These are phyloP conservation scores for Ligustrum vulgare DNA, from an alignment of 257 asterid genomes.

Conservation along the genomic window DNA sequence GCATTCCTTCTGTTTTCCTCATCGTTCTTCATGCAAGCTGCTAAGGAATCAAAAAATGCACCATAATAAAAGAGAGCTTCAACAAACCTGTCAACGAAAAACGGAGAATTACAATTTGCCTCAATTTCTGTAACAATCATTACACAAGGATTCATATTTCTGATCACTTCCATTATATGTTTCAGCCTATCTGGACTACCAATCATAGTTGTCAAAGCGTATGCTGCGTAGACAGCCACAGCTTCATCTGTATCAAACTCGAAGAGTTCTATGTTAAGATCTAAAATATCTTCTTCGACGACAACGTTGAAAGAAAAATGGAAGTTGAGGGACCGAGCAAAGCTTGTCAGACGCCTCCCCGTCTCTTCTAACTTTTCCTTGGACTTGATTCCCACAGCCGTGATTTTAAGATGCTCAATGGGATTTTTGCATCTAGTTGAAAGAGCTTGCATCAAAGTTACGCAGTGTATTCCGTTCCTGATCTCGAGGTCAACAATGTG, in stretches of 20 bases:
- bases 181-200: conserved; percentile 27
- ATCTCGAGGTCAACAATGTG: conserved; percentile 43
- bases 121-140: conserved; percentile 39
- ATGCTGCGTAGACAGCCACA: conserved; percentile 33
- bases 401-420: conserved; percentile 43
- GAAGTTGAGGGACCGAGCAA: conserved; percentile 34
- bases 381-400: conserved; percentile 35
- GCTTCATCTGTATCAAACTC: conserved; percentile 31
- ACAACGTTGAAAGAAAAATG: conserved; percentile 25
- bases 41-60: conserved; percentile 35
- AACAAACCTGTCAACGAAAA: conserved; percentile 31
- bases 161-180: conserved; percentile 24
- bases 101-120: conserved; percentile 23
- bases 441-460: conserved; percentile 42
- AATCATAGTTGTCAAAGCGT: conserved; percentile 23
- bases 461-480: conserved; percentile 39
- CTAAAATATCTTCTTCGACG: conserved; percentile 25
- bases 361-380: conserved; percentile 29
- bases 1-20: conserved; percentile 32
- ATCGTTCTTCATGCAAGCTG: conserved; percentile 25
- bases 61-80: conserved; percentile 26
- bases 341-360: conserved; percentile 31
- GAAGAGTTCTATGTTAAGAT: conserved; percentile 34
- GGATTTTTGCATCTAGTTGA: conserved; percentile 17
- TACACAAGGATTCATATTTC: conserved; percentile 31